phyloP scores from a whole-genome alignment of 257 asterid genomes.

The Solanum peruvianum region DNA sequence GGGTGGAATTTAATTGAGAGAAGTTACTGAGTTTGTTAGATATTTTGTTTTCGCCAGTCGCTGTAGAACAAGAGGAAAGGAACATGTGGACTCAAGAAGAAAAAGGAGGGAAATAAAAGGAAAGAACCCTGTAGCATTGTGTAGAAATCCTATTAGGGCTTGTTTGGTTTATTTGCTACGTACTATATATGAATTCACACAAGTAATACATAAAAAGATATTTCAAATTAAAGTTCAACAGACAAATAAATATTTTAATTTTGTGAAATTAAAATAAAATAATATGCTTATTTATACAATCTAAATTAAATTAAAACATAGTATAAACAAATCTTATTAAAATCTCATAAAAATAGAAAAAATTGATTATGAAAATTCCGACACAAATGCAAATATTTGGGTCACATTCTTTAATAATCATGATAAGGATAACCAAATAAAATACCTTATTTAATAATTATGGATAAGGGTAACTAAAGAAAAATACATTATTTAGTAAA shows the following conservation, averaged over 20 bases:
- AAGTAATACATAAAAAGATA: not conserved
- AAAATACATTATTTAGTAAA: no score
- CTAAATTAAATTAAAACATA: no score
- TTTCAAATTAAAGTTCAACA: no score
- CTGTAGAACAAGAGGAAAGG: not conserved
- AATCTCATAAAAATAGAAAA: no score
- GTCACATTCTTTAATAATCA: no score
- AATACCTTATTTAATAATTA: no score
- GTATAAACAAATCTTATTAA: rapidly evolving
- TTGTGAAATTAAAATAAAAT: no score
- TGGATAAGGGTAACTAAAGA: no score
- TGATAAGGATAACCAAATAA: not conserved
- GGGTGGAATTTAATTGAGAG: not conserved
- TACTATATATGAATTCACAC: not conserved
- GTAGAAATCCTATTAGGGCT: not conserved
- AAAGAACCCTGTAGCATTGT: not conserved
- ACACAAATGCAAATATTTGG: not conserved
- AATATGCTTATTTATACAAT: no score
- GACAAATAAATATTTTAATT: no score
- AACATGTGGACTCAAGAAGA: not conserved
- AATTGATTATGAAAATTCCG: rapidly evolving
- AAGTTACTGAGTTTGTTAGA: not conserved
- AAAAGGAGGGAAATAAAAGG: not conserved
- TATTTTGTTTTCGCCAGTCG: not conserved
- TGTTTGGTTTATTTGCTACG: not conserved